These are phyloP conservation scores for Aureobasidium mangrovei DNA, from an alignment of 2,329 filamentous ascomycete genomes.

Conservation along the genomic window DNA sequence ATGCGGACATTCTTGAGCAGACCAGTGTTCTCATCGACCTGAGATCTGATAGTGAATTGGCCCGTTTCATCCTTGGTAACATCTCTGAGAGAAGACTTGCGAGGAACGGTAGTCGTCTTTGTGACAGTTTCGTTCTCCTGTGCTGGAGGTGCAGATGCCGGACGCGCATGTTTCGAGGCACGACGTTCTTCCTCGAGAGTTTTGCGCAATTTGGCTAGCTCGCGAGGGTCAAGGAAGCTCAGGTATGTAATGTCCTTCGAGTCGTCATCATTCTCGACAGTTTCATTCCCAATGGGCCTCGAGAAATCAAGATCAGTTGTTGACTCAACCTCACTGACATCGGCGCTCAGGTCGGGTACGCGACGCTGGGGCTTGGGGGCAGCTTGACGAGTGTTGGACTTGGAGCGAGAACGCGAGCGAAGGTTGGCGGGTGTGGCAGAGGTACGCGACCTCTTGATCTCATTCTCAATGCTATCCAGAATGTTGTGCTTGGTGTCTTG, in stretches of 20 bases:
- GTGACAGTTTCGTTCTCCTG: conserved; percentile 32
- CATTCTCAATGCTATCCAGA: conserved; percentile 22
- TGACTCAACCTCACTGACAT: conserved; percentile 20
- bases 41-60: conserved; percentile 19
- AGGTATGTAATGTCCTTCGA: conserved; percentile 42
- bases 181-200: conserved; percentile 47
- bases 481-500: conserved; percentile 18
- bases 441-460: conserved; percentile 21
- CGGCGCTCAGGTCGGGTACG: not conserved
- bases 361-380: not conserved
- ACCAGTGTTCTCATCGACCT: conserved; percentile 22
- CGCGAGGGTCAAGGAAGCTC: conserved; percentile 45
- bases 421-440: conserved; percentile 9
- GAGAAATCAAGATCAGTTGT: conserved; percentile 19
- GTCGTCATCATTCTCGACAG: conserved; percentile 19
- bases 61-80: conserved; percentile 33
- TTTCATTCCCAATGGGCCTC: conserved; percentile 15
- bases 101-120: conserved; percentile 33
- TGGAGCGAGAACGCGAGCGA: conserved; percentile 17
- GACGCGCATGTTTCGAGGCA: conserved; percentile 31
- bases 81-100: conserved; percentile 49
- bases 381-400: conserved; percentile 16
- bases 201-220: conserved; percentile 47
- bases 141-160: conserved; percentile 19
- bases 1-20: conserved; percentile 27